Evolutionary conservation across 2,329 filamentous ascomycete genomes (phyloP), one percentile per base, ranked within the genome.

Genomic region (Simplicillium aogashimaense): DNA sequence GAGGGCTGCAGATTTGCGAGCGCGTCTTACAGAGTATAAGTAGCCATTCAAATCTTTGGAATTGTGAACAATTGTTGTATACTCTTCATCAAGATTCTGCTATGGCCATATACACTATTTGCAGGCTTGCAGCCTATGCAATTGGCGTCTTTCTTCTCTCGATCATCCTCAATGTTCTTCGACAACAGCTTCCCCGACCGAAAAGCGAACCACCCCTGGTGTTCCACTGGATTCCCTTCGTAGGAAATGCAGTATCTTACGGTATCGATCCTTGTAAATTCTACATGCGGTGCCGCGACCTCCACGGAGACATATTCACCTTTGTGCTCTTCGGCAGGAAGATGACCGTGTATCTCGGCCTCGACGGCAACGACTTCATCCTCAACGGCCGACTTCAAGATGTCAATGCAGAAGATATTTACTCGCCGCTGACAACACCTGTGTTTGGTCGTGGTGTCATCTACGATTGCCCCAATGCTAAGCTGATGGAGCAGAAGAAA

Each of bases 401-500:
- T 55, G 81, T 94, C 53, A 88, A 83, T 57, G 88, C 88, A 29
- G 88, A 94, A 64, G 87, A 95, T 54, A 85, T 94, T 47, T 94
- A 94, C 65, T 82, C 77, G 41, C 82, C 85, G 41, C 71, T 95
- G 45, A 80, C 76, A 7, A 79, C 75, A 16, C 76, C 76, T 17
- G 76, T 80, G 36, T 94, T 94, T 57, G 87, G 87, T 50, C 80
- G 78, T 52, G 82, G 89, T 64, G 87, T 94, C 18, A 85, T 94
- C 40, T 94, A 94, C 58, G 87, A 94, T 59, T 92, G 86, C 64
- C 86, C 86, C 33, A 94, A 94, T 59, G 72, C 86, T 43, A 94
- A 94, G 65, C 75, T 94, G 56, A 94, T 94, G 87, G 87, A 94
- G 67, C 87, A 94, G 70, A 94, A 94, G 71, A 92, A 90, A 78